phyloP scores from a whole-genome alignment of 2,329 filamentous ascomycete species.

The Hypoxylon sp. region DNA sequence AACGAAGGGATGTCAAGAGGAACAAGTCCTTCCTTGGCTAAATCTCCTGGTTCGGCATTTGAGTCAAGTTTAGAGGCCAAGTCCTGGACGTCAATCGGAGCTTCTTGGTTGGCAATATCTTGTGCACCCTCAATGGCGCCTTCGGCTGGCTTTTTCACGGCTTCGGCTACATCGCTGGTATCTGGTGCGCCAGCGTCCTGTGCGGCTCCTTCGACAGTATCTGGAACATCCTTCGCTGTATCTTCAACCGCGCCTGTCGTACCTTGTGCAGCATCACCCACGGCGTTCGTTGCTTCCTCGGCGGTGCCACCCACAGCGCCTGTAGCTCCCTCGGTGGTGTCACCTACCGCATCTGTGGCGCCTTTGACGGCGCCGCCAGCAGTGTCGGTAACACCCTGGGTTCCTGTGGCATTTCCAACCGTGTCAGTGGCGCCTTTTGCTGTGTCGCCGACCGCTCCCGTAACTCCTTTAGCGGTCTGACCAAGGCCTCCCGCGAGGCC shows the following conservation, averaged over 20 bases:
- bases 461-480: slow-evolving; percentile 34
- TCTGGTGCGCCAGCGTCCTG: slow-evolving; percentile 7
- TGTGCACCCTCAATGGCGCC: slow-evolving; percentile 46
- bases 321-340: slow-evolving; percentile 36
- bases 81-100: slow-evolving; percentile 30
- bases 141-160: slow-evolving; percentile 34
- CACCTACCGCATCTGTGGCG: slow-evolving; percentile 28
- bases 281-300: slow-evolving; percentile 26
- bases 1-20: slow-evolving; percentile 53
- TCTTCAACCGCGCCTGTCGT: slow-evolving; percentile 33
- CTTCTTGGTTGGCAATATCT: slow-evolving; percentile 49
- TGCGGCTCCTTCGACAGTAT: slow-evolving; percentile 7
- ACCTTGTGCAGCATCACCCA: slow-evolving; percentile 10
- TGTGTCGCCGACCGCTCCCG: slow-evolving; percentile 32
- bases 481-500: slow-evolving; percentile 37
- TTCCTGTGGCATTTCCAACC: slow-evolving; percentile 29
- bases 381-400: slow-evolving; percentile 24
- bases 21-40: slow-evolving; percentile 33
- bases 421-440: slow-evolving; percentile 37
- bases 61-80: slow-evolving; percentile 19
- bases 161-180: slow-evolving; percentile 33
- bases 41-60: slow-evolving; percentile 32
- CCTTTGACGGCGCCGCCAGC: slow-evolving; percentile 34
- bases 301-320: slow-evolving; percentile 12
- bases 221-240: slow-evolving; percentile 28